Evolutionary conservation across 2,329 filamentous ascomycete genomes (phyloP).

Genomic region (Calonectria pteridis): DNA sequence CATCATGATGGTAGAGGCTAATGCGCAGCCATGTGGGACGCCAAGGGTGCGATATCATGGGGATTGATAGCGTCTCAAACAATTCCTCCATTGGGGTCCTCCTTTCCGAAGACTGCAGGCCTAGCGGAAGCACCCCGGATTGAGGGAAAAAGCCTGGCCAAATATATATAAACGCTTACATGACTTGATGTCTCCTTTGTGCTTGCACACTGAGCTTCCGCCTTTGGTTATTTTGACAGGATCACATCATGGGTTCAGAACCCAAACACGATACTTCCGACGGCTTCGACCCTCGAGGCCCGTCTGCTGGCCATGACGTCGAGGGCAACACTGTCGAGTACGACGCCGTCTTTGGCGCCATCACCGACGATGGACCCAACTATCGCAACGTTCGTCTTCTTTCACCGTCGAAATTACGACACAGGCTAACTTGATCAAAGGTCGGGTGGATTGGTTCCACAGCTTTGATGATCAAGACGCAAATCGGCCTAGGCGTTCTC

Average conservation of each 20-base stretch:
- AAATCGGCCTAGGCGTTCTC: constrained; percentile 59
- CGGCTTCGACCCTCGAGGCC: background rate
- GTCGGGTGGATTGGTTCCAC: constrained; percentile 54
- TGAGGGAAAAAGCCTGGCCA: background rate
- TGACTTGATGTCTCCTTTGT: background rate
- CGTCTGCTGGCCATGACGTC: background rate
- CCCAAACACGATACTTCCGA: background rate
- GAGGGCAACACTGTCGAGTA: constrained; percentile 1
- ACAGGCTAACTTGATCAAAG: background rate
- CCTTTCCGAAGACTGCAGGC: background rate
- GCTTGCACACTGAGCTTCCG: background rate
- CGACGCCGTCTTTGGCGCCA: constrained; percentile 5
- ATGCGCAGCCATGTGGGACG: background rate
- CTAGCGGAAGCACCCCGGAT: background rate
- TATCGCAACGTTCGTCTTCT: constrained; percentile 19
- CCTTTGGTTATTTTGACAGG: background rate
- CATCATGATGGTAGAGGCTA: background rate
- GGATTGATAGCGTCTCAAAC: background rate
- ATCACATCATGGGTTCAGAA: background rate
- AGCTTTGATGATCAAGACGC: constrained; percentile 59
- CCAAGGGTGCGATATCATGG: background rate
- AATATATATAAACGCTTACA: background rate
- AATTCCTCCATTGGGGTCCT: background rate
- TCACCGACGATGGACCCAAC: background rate
- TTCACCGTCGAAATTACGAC: background rate